Evolutionary conservation across 768 basidiomycete species (phyloP).

Genomic region (Astraeus odoratus): DNA sequence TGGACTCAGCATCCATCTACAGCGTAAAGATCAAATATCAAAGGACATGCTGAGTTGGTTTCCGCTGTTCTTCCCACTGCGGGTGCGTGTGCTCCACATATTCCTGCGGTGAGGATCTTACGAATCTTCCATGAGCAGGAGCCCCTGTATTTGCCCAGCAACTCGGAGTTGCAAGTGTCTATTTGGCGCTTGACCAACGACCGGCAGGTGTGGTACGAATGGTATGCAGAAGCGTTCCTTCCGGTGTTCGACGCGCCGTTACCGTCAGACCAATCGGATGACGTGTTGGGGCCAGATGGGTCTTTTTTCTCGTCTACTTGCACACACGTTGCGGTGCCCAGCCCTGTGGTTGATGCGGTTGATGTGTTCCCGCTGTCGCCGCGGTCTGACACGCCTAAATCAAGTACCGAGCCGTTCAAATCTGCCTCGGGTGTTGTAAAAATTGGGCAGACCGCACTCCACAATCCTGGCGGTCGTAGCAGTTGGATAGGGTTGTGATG

Average conservation of each 20-base stretch:
- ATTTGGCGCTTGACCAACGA: conserved; percentile 92
- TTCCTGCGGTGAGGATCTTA: conserved; percentile 1
- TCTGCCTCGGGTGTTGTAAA: conserved; percentile 53
- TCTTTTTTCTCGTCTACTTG: conserved; percentile 23
- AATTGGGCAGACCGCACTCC: conserved; percentile 90
- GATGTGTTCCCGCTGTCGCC: conserved; percentile 32
- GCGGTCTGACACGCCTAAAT: conserved; percentile 9
- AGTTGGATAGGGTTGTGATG: conserved; percentile 85
- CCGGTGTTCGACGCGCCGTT: conserved; percentile 40
- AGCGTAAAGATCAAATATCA: conserved; percentile 76
- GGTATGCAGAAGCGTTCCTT: conserved; percentile 93
- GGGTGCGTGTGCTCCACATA: conserved; percentile 40
- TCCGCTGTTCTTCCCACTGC: conserved; percentile 93
- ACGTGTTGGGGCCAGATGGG: conserved; percentile 11
- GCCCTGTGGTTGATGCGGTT: conserved; percentile 66
- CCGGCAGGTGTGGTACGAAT: conserved; percentile 96
- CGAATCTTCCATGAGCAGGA: conserved; percentile 44
- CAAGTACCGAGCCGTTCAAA: conserved; percentile 12
- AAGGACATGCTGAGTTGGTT: conserved; percentile 99
- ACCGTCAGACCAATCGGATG: conserved; percentile 14
- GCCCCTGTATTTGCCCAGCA: conserved; percentile 86
- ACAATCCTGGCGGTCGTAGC: conserved; percentile 85
- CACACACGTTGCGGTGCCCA: conserved; percentile 36
- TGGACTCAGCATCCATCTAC: conserved; percentile 90
- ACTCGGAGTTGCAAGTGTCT: conserved; percentile 86